Evolutionary conservation across 768 basidiomycete species (phyloP).

Genomic region (Boletus vermiculosoides): DNA sequence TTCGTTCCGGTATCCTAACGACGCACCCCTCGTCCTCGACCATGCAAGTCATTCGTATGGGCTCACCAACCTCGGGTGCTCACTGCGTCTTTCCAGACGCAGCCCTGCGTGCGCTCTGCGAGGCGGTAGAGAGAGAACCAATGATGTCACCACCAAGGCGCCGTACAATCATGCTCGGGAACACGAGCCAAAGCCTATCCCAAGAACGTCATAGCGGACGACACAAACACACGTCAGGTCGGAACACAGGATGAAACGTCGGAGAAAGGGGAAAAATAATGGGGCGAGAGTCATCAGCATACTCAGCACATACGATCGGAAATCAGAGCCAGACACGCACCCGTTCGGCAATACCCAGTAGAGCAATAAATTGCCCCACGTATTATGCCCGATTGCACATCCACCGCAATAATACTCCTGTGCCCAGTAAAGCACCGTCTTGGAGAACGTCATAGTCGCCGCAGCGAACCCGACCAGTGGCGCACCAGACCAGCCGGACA

Average conservation of each 20-base stretch:
- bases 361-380: slow-evolving; percentile 44
- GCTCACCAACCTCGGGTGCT: not conserved
- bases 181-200: slow-evolving; percentile 70
- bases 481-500: slow-evolving; percentile 58
- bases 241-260: not conserved
- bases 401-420: slow-evolving; percentile 78
- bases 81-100: slow-evolving; percentile 33
- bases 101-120: slow-evolving; percentile 27
- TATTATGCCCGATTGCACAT: slow-evolving; percentile 77
- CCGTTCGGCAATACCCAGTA: slow-evolving; percentile 81
- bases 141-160: slow-evolving; percentile 64
- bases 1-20: not conserved
- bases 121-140: slow-evolving; percentile 37
- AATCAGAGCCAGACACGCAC: slow-evolving; percentile 40
- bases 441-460: slow-evolving; percentile 76
- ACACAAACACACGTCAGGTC: not conserved
- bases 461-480: slow-evolving; percentile 72
- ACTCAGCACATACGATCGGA: not conserved
- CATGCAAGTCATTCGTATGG: not conserved
- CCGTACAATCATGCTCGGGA: slow-evolving; percentile 60
- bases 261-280: not conserved
- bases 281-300: not conserved
- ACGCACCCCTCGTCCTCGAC: not conserved
- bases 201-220: not conserved
- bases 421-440: slow-evolving; percentile 79